phyloP scores from a whole-genome alignment of 768 basidiomycete genomes.

The Psilocybe tampanensis region DNA sequence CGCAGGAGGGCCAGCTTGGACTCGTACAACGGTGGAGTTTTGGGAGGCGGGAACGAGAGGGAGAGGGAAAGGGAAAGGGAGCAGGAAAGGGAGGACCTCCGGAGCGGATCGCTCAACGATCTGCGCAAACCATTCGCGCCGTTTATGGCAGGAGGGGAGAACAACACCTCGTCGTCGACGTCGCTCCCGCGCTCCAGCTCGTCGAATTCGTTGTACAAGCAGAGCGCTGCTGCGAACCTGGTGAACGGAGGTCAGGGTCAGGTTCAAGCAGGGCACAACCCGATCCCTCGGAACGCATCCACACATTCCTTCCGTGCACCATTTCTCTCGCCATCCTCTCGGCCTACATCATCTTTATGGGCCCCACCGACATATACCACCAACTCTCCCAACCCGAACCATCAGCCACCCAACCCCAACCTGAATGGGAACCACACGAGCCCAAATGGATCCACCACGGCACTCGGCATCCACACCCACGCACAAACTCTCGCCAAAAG shows the following conservation, averaged over 20 bases:
- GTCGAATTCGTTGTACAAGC: conserved; percentile 43
- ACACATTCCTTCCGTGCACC: conserved; percentile 64
- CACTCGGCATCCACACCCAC: conserved; percentile 17
- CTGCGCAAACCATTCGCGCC: conserved; percentile 49
- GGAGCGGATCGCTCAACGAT: conserved; percentile 21
- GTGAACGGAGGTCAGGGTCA: too few species aligned
- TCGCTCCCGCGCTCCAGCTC: conserved; percentile 24
- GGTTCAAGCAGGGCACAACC: neutral
- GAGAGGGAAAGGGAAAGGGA: conserved; percentile 11
- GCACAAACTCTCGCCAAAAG: conserved; percentile 22
- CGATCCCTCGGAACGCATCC: conserved; percentile 42
- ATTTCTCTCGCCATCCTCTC: conserved; percentile 70
- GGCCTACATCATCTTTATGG: conserved; percentile 66
- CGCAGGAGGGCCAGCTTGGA: conserved; percentile 29
- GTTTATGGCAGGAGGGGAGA: conserved; percentile 39
- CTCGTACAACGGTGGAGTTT: conserved; percentile 1
- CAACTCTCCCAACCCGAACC: conserved; percentile 8
- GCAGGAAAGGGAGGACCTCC: conserved; percentile 15
- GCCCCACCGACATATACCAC: conserved; percentile 51
- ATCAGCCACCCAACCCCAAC: conserved; percentile 16
- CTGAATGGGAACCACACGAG: too few species aligned
- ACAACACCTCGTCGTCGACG: conserved; percentile 13
- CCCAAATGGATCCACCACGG: conserved; percentile 25
- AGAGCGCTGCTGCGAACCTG: conserved; percentile 36
- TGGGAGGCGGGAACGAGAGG: neutral